These are phyloP conservation scores for Candida michaelii DNA, from an alignment of 805 yeast genomes.

Conservation along the genomic window DNA sequence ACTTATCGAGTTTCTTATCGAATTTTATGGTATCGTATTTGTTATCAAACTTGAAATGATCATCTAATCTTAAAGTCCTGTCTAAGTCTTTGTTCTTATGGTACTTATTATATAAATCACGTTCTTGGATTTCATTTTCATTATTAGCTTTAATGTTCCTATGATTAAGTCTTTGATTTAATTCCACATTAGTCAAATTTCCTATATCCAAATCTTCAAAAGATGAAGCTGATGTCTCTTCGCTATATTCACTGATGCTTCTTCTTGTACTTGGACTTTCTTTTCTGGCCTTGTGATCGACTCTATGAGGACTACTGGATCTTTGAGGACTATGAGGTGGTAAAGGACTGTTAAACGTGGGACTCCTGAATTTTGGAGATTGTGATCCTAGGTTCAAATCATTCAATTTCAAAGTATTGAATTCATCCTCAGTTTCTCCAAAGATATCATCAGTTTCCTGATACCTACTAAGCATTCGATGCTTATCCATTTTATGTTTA, in stretches of 20 bases:
- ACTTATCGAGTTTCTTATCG: not conserved
- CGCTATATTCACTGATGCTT: conserved; percentile 38
- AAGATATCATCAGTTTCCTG: conserved; percentile 27
- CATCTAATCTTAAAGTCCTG: not conserved
- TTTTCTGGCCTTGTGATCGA: not conserved
- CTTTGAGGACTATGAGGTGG: not conserved
- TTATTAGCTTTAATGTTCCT: not conserved
- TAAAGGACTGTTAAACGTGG: conserved; percentile 1
- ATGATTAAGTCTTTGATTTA: conserved; percentile 3
- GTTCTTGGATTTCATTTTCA: conserved; percentile 12
- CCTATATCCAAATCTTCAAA: conserved; percentile 14
- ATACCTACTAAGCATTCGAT: conserved; percentile 7
- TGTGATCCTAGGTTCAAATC: conserved; percentile 8
- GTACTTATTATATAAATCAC: not conserved
- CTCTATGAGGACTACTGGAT: not conserved
- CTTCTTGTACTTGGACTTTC: conserved; percentile 17
- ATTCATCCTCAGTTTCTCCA: conserved; percentile 28
- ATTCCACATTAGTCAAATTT: not conserved
- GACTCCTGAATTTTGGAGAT: not conserved
- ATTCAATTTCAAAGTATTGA: conserved; percentile 22
- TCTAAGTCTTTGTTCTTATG: not conserved
- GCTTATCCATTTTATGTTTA: conserved; percentile 5
- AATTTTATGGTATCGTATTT: conserved; percentile 4
- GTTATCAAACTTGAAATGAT: conserved; percentile 2
- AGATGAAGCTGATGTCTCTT: conserved; percentile 40